Evolutionary conservation across 176 grass and related monocot species (phyloP).

Genomic region (Sorghum bicolor): Sorghum_bicolor_NCBIv3 NC_012875.2:59493501-59494000

Average conservation of each 20-base stretch:
- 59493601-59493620: constrained; percentile 75
- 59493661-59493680: background rate
- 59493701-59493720: constrained; percentile 2
- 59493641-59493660: constrained; percentile 65
- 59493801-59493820: background rate
- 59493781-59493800: background rate
- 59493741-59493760: background rate
- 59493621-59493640: constrained; percentile 82
- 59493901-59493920: constrained; percentile 91
- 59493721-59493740: constrained; percentile 1
- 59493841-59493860: background rate
- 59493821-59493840: background rate
- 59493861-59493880: constrained; percentile 45
- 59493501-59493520: constrained; percentile 67
- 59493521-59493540: constrained; percentile 80
- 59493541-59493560: constrained; percentile 73
- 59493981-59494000: background rate
- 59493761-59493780: background rate
- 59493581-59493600: constrained; percentile 62
- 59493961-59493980: constrained; percentile 10
- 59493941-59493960: constrained; percentile 90
- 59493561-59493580: constrained; percentile 76
- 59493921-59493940: constrained; percentile 93
- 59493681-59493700: constrained; percentile 20
- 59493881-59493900: constrained; percentile 86